Evolutionary conservation across 306 rosid genomes (phyloP).

Genomic region (Luffa aegyptiaca): DNA sequence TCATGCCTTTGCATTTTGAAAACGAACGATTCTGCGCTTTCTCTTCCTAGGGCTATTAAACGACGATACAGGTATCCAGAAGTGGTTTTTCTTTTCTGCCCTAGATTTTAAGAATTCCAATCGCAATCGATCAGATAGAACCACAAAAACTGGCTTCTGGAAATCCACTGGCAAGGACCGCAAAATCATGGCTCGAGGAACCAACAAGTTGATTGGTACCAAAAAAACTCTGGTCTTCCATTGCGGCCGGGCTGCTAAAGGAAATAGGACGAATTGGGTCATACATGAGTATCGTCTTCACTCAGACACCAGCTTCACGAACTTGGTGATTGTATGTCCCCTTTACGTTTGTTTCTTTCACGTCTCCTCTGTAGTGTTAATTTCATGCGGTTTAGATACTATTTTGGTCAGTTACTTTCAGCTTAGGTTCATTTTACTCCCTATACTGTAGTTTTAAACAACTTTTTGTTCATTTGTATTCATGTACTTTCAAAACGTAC

Average conservation of each 20-base stretch:
- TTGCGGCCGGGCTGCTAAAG: conserved; percentile 16
- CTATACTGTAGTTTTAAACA: neutral
- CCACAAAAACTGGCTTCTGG: conserved; percentile 55
- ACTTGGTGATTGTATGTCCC: neutral
- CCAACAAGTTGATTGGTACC: conserved; percentile 27
- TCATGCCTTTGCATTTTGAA: neutral
- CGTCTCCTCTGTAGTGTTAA: no score
- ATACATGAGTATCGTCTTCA: conserved; percentile 50
- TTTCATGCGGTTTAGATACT: no score
- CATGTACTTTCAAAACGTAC: neutral
- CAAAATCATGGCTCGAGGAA: conserved; percentile 14
- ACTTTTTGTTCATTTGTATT: neutral
- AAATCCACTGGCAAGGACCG: conserved; percentile 47
- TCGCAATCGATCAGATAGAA: conserved; percentile 23
- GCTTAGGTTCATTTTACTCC: no score
- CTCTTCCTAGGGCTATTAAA: conserved; percentile 16
- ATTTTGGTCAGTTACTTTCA: no score
- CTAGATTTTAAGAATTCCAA: conserved; percentile 24
- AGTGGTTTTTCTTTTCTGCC: conserved; percentile 55
- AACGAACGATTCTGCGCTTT: neutral
- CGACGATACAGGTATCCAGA: conserved; percentile 25
- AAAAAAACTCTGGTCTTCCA: conserved; percentile 60
- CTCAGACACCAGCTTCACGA: neutral
- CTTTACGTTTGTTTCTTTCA: no score
- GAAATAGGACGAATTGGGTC: conserved; percentile 36